Base-by-base conservation (phyloP, 129 eudicot species). In the Gnaphalium uliginosum region DNA sequence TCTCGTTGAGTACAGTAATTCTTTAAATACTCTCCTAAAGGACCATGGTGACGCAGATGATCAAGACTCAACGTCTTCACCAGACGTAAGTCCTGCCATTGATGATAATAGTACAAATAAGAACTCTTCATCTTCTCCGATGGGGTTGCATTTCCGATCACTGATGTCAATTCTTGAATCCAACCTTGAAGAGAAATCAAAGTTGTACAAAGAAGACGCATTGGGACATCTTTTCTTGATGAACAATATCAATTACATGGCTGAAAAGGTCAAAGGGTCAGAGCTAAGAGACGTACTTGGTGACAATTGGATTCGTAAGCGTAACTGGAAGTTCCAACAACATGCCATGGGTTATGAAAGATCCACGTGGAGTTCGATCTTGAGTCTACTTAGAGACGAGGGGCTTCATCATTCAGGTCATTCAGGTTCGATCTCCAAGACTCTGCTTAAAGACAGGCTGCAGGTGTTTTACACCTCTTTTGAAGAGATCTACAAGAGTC, bases 171-270 rank as follows among this genome's bases (percentile, higher is more conserved):
- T 81, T 24, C 73, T 91, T 2, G 90, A 86, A 74, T 24, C 76
- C 56, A 94, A 90, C 71, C 89, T 94, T 1, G 89, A 89, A 2
- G 96, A 86, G 2, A 91, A 94, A 77, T 82, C 97, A 59, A 84
- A 79, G 68, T 69, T 89, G 8, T 91, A 94, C 83, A 89, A 61
- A 82, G 98, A 94, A 37, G 86, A 86, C 29, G 81, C 97, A n/a
- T 27, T 94, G 58, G 76, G 91, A 51, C 89, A 86, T 79, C 79
- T 94, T 30, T 94, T 94, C 86, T 74, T 94, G 77, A 90, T 91
- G 97, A 94, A 94, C 75, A 94, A 94, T 46, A 77, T 87, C 37
- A 85, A 87, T 68, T 94, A 94, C 87, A 94, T 94, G 96, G 85
- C 90, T 15, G 88, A 89, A 78, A 94, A 90, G 73, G 96, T 81